Conservation (phyloP, 2,329 filamentous ascomycete species). For the Penicillium sp. region DNA sequence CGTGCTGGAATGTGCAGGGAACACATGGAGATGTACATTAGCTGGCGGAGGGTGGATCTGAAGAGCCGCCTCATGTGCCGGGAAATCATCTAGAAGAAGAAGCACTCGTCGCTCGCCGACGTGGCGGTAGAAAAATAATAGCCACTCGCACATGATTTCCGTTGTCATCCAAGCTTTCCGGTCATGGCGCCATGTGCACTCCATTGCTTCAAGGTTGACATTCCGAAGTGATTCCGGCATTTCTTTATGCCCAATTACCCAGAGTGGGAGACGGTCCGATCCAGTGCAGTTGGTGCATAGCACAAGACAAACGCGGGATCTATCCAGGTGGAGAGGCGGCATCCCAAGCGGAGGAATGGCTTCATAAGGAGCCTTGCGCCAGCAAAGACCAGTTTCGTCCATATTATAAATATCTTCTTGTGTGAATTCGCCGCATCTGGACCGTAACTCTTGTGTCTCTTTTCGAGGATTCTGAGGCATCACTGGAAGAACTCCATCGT, state of each 20-base stretch:
- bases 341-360: conserved; percentile 3
- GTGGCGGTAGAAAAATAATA: conserved; percentile 7
- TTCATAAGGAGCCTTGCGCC: conserved; percentile 10
- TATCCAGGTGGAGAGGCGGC: conserved; percentile 11
- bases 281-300: conserved; percentile 21
- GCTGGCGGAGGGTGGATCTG: conserved; percentile 8
- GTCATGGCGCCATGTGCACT: conserved; percentile 22
- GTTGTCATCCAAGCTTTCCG: conserved; percentile 20
- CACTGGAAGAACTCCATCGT: conserved; percentile 9
- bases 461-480: not conserved
- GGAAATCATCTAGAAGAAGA: conserved; percentile 16
- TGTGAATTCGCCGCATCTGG: conserved; percentile 13
- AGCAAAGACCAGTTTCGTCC: conserved; percentile 21
- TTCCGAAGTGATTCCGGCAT: conserved; percentile 19
- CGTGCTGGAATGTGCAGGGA: conserved; percentile 7
- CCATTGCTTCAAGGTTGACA: conserved; percentile 22
- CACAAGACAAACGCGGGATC: conserved; percentile 17
- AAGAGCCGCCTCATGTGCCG: conserved; percentile 10
- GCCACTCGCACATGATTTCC: conserved; percentile 18
- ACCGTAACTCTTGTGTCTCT: conserved; percentile 11
- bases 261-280: conserved; percentile 21
- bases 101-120: conserved; percentile 11
- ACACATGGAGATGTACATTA: conserved; percentile 13
- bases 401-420: conserved; percentile 19
- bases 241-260: conserved; percentile 18